These are phyloP conservation scores for Penicillium hordei DNA, from an alignment of 2,329 filamentous ascomycete species.

Conservation along the genomic window DNA sequence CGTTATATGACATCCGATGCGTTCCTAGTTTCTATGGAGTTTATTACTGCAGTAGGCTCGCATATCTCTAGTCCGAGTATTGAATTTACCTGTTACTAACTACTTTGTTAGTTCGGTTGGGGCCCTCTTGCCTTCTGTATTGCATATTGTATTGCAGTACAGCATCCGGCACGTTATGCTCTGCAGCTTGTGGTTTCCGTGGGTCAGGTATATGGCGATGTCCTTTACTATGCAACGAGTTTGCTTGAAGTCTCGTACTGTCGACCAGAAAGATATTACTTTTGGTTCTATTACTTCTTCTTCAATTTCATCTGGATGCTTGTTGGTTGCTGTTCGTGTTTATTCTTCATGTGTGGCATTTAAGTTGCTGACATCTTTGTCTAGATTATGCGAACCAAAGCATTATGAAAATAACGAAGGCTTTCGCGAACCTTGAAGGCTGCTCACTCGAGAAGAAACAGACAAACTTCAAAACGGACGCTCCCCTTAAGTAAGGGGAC, in stretches of 20 bases:
- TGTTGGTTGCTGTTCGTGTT: conserved; percentile 44
- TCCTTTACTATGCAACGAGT: conserved; percentile 57
- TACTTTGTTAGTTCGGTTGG: conserved; percentile 49
- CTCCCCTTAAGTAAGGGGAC: not conserved
- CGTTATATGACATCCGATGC: conserved; percentile 74
- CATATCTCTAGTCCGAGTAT: not conserved
- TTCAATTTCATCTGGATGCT: conserved; percentile 60
- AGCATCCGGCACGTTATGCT: conserved; percentile 53
- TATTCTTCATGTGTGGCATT: not conserved
- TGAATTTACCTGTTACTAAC: not conserved
- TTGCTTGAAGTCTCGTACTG: conserved; percentile 54
- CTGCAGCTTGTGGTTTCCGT: conserved; percentile 54
- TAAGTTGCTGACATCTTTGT: not conserved
- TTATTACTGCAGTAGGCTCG: conserved; percentile 65
- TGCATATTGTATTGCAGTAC: conserved; percentile 49
- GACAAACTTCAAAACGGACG: not conserved
- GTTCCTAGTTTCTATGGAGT: conserved; percentile 79
- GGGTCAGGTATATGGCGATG: conserved; percentile 57
- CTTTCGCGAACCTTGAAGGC: not conserved
- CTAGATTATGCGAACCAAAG: not conserved
- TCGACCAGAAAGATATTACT: conserved; percentile 56
- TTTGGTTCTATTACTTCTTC: conserved; percentile 58
- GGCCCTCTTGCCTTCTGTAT: conserved; percentile 54
- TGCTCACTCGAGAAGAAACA: not conserved
- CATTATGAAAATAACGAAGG: not conserved